Conservation (phyloP, 345 rosid genomes). For the Gynandropsis gynandra region DNA sequence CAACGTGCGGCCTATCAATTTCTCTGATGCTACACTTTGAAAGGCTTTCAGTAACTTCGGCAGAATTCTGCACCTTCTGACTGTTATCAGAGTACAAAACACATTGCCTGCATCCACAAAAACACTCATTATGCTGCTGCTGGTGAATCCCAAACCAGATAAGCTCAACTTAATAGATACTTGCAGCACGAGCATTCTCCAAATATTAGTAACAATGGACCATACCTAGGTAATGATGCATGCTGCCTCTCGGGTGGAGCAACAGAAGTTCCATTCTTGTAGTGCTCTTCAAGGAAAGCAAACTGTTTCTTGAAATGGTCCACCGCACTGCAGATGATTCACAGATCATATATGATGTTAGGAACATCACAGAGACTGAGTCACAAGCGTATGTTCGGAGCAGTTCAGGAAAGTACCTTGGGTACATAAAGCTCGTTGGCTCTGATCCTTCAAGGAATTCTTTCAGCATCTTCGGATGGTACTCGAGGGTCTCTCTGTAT, state of each 20-base stretch:
- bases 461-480: slow-evolving; percentile 92
- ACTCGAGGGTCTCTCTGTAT: slow-evolving; percentile 84
- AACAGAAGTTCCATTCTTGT: slow-evolving; percentile 72
- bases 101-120: slow-evolving; percentile 48
- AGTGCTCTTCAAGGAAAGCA: slow-evolving; percentile 92
- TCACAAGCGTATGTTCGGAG: background rate
- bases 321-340: slow-evolving; percentile 61
- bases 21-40: slow-evolving; percentile 85
- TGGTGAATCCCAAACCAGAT: background rate
- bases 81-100: slow-evolving; percentile 71
- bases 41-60: slow-evolving; percentile 57
- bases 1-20: slow-evolving; percentile 47
- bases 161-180: background rate
- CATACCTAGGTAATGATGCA: slow-evolving; percentile 91
- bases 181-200: too few relatives aligned
- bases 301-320: slow-evolving; percentile 98
- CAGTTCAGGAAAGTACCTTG: slow-evolving; percentile 45
- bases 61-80: slow-evolving; percentile 38
- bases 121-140: background rate
- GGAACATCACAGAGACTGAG: slow-evolving; percentile 9
- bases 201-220: background rate
- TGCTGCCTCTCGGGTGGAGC: slow-evolving; percentile 90
- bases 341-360: background rate
- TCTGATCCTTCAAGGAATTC: slow-evolving; percentile 85
- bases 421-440: slow-evolving; percentile 92